A percentile compares a stretch with the other conserved stretches of the same genome.
Conservation (phyloP, 768 basidiomycete genomes). For the Sarcodon aspratus region DNA sequence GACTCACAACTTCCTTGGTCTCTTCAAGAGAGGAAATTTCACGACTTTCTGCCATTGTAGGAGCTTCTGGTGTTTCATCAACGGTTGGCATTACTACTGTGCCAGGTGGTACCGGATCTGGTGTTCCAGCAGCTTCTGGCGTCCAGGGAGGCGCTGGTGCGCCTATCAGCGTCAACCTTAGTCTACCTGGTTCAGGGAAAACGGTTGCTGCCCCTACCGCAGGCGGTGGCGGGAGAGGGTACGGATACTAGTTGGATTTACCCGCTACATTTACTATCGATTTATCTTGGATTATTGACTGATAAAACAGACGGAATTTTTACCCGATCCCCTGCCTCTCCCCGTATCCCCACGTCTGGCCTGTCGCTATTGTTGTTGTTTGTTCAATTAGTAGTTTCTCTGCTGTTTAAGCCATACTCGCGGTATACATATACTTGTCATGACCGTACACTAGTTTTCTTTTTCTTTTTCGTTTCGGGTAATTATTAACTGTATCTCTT, state of each 20-base stretch:
- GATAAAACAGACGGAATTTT: too few species aligned
- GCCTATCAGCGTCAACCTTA: conserved; percentile 32
- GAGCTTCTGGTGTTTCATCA: conserved; percentile 43
- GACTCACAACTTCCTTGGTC: conserved; percentile 77
- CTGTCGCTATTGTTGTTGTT: too few species aligned
- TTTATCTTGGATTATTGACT: too few species aligned
- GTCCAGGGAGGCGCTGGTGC: conserved; percentile 11
- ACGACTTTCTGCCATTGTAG: conserved; percentile 64
- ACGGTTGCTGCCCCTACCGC: conserved; percentile 18
- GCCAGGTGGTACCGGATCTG: conserved; percentile 15
- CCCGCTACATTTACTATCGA: too few species aligned
- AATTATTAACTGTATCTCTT: too few species aligned
- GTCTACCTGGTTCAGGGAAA: conserved; percentile 22
- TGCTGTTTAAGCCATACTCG: too few species aligned
- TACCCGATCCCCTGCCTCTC: too few species aligned
- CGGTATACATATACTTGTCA: too few species aligned
- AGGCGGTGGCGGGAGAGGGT: conserved; percentile 20
- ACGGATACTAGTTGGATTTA: conserved; percentile 22
- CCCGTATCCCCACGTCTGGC: too few species aligned
- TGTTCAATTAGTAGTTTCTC: too few species aligned
- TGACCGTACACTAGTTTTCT: too few species aligned
- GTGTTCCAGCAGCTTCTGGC: conserved; percentile 7
- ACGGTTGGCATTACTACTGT: conserved; percentile 13
- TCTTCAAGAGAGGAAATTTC: conserved; percentile 88
- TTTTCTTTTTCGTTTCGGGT: too few species aligned